Conservation (phyloP, 2,329 filamentous ascomycete genomes). For the Akanthomyces dipterigenus region DNA sequence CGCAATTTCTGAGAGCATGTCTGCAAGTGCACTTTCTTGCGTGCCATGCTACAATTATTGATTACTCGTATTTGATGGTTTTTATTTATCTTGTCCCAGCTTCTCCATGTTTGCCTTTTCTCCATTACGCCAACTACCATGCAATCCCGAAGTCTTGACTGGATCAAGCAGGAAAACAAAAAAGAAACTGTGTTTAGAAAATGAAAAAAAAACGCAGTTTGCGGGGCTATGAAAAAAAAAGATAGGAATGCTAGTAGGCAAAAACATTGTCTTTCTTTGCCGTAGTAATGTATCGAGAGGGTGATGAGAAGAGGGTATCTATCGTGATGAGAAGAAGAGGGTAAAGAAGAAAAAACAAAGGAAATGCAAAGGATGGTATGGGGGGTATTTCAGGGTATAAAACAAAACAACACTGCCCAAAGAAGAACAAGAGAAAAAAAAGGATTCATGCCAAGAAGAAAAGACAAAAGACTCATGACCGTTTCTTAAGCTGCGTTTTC, state of each 20-base stretch:
- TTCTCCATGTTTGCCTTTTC: background rate
- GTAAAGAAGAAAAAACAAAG: background rate
- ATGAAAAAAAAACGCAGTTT: background rate
- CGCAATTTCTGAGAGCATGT: background rate
- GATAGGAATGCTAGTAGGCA: background rate
- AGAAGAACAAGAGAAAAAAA: too few relatives aligned
- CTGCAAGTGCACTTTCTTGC: background rate
- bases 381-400: background rate
- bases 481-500: conserved; percentile 55
- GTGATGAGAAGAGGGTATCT: background rate
- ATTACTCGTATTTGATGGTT: too few relatives aligned
- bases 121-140: too few relatives aligned
- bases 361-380: background rate
- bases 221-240: background rate
- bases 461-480: conserved; percentile 19
- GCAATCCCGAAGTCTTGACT: background rate
- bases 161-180: too few relatives aligned
- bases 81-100: too few relatives aligned
- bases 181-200: background rate
- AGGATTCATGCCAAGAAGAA: background rate
- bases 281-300: background rate
- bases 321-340: background rate
- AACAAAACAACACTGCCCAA: background rate
- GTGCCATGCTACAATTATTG: too few relatives aligned
- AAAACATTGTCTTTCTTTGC: background rate